Conservation (phyloP, 2,329 filamentous ascomycete genomes). For the Dryadomyces sulphureus region DNA sequence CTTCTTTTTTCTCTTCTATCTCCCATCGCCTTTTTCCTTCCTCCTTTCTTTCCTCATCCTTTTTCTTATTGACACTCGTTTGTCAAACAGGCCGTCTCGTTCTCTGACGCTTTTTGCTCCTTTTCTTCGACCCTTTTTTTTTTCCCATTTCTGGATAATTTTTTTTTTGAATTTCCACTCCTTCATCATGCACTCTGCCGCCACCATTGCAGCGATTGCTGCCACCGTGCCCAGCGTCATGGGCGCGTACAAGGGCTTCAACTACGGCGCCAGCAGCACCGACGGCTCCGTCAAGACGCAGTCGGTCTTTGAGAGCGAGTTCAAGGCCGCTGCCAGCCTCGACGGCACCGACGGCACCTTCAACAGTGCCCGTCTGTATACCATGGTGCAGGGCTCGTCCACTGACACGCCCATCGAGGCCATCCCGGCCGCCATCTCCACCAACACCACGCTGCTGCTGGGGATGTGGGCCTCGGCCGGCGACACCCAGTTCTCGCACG, state of each 20-base stretch:
- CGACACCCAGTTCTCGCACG: conserved; percentile 48
- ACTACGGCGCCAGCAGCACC: conserved; percentile 51
- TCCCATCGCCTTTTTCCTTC: background rate
- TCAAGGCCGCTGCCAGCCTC: conserved; percentile 49
- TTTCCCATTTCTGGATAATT: background rate
- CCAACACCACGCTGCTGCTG: conserved; percentile 64
- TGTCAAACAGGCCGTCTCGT: background rate
- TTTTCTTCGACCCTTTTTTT: background rate
- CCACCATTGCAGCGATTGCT: conserved; percentile 9
- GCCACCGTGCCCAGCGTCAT: conserved; percentile 15
- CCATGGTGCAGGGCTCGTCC: conserved; percentile 56
- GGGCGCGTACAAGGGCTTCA: conserved; percentile 44
- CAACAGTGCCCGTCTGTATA: conserved; percentile 56
- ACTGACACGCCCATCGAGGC: conserved; percentile 51
- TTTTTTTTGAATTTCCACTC: background rate
- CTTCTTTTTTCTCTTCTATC: background rate
- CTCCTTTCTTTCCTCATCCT: background rate
- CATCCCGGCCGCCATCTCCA: conserved; percentile 70
- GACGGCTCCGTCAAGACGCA: conserved; percentile 45
- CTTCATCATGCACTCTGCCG: conserved; percentile 6
- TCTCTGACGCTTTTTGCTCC: background rate
- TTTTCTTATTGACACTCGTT: conserved; percentile 1
- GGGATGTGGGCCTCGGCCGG: conserved; percentile 72
- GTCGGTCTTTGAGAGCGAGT: conserved; percentile 54
- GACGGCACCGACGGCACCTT: conserved; percentile 46